These are phyloP conservation scores for Danielia oregonensis DNA, from an alignment of 805 yeast genomes.

Conservation along the genomic window DNA sequence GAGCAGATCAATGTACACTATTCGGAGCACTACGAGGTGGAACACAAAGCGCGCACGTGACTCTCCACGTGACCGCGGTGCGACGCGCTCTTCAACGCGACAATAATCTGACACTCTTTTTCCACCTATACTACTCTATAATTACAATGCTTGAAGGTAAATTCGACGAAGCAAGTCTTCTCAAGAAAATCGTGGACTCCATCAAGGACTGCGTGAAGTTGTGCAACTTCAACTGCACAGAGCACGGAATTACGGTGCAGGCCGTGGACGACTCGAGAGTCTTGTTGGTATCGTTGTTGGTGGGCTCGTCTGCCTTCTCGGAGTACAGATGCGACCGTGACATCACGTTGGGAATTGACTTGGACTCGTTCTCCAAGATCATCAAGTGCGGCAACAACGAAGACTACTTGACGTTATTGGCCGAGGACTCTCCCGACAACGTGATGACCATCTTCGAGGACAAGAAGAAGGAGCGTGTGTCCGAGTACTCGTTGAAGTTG, in stretches of 20 bases:
- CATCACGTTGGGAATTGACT: conserved; percentile 85
- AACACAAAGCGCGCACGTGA: too few relatives aligned
- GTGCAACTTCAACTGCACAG: conserved; percentile 97
- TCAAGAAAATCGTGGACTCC: conserved; percentile 90
- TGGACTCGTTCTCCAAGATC: conserved; percentile 82
- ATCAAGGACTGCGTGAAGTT: conserved; percentile 91
- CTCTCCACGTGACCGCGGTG: too few relatives aligned
- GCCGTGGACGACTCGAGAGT: conserved; percentile 98
- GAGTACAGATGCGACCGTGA: conserved; percentile 95
- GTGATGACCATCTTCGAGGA: conserved; percentile 86
- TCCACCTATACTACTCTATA: background rate
- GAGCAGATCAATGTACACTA: too few relatives aligned
- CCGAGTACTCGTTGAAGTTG: conserved; percentile 85
- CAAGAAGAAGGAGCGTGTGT: conserved; percentile 81
- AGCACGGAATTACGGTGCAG: conserved; percentile 90
- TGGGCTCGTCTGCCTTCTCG: conserved; percentile 83
- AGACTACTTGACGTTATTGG: conserved; percentile 82
- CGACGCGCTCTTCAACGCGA: too few relatives aligned
- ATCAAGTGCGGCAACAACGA: conserved; percentile 88
- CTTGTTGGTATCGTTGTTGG: conserved; percentile 78
- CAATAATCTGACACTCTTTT: conserved; percentile 1
- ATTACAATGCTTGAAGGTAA: conserved; percentile 88
- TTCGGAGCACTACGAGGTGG: too few relatives aligned
- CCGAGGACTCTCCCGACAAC: conserved; percentile 82
- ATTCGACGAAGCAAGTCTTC: conserved; percentile 85